Evolutionary conservation across 2,329 filamentous ascomycete species (phyloP).

Genomic region (Coniochaeta sp.): DNA sequence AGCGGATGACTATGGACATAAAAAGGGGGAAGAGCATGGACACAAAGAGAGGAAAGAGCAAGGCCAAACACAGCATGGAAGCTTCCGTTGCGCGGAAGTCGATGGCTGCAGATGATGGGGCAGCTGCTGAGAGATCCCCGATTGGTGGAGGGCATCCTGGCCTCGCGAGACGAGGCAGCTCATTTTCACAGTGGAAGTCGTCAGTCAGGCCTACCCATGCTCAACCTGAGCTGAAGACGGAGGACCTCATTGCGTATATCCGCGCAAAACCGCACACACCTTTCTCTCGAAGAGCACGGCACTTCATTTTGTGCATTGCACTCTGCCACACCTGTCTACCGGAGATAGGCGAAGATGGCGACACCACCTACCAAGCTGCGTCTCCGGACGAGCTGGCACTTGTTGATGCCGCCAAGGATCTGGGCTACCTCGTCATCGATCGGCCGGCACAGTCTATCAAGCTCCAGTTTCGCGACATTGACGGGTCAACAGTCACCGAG

Average conservation of each 20-base stretch:
- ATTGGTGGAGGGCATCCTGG: conserved; percentile 7
- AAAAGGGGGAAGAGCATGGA: too few relatives aligned
- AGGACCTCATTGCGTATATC: conserved; percentile 70
- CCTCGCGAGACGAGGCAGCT: conserved; percentile 13
- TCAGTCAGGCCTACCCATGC: conserved; percentile 14
- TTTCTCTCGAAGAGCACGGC: conserved; percentile 69
- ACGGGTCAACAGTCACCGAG: conserved; percentile 51
- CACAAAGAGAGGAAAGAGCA: too few relatives aligned
- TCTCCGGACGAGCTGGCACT: conserved; percentile 83
- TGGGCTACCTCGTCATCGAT: conserved; percentile 70
- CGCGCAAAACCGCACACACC: conserved; percentile 62
- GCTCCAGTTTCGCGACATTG: conserved; percentile 49
- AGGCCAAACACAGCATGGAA: conserved; percentile 4
- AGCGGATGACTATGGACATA: background rate
- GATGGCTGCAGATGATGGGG: background rate
- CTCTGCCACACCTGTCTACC: conserved; percentile 83
- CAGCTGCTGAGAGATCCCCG: conserved; percentile 1
- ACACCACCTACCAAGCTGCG: conserved; percentile 70
- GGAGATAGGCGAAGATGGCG: conserved; percentile 60
- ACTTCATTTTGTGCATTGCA: conserved; percentile 74
- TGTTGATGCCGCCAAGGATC: conserved; percentile 72
- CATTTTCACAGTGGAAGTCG: conserved; percentile 19
- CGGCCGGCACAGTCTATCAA: conserved; percentile 64
- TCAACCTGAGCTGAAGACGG: conserved; percentile 47
- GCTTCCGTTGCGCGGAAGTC: background rate